These are phyloP conservation scores for Candida insectalens DNA, from an alignment of 805 yeast species.

Conservation along the genomic window DNA sequence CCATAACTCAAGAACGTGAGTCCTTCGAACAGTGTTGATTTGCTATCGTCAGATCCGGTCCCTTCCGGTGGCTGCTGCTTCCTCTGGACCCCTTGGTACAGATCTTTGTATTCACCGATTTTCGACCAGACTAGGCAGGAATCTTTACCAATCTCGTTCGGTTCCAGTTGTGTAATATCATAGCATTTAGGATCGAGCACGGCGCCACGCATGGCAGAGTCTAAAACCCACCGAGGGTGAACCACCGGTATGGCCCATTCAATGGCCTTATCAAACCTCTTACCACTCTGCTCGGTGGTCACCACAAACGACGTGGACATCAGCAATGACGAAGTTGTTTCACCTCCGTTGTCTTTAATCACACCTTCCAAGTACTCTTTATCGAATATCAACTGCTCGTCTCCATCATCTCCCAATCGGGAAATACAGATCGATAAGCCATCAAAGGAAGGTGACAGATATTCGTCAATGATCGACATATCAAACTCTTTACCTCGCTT, in stretches of 20 bases:
- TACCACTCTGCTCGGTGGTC: slow-evolving; percentile 42
- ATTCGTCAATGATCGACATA: slow-evolving; percentile 9
- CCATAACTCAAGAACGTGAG: slow-evolving; percentile 30
- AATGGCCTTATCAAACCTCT: slow-evolving; percentile 39
- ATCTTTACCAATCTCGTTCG: slow-evolving; percentile 14
- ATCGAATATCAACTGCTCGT: slow-evolving; percentile 11
- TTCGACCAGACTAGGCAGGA: slow-evolving; percentile 31
- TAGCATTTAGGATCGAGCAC: slow-evolving; percentile 32
- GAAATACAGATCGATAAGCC: slow-evolving; percentile 37
- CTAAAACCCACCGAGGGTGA: slow-evolving; percentile 42
- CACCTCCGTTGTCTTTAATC: slow-evolving; percentile 39
- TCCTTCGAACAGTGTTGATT: slow-evolving; percentile 32
- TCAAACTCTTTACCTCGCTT: slow-evolving; percentile 27
- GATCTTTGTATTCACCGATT: slow-evolving; percentile 4
- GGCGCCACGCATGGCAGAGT: slow-evolving; percentile 35
- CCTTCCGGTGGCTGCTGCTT: background rate
- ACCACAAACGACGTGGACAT: slow-evolving; percentile 34
- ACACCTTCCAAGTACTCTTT: slow-evolving; percentile 24
- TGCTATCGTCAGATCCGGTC: background rate
- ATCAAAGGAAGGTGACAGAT: slow-evolving; percentile 32
- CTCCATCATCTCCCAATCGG: slow-evolving; percentile 19
- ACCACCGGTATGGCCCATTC: slow-evolving; percentile 44
- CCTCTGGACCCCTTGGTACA: too few relatives aligned
- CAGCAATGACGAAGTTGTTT: slow-evolving; percentile 40
- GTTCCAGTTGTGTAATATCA: slow-evolving; percentile 16